Base-by-base conservation (phyloP, 148 eudicot species). In the Chenopodium berlandieri region DNA sequence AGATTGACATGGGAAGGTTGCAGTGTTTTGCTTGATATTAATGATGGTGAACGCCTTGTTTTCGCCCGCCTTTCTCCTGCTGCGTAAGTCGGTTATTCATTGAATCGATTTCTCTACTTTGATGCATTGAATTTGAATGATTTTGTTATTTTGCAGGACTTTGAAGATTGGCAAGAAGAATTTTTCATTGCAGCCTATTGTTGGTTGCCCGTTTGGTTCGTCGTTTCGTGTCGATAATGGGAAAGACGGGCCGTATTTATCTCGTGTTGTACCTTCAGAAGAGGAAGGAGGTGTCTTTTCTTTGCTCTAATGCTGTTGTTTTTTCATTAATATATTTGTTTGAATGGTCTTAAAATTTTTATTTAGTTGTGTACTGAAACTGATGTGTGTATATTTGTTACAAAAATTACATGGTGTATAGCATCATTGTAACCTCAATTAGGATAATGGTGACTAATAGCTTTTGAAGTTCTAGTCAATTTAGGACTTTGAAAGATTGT, bases 1-100 rank as follows among this genome's bases (percentile, higher is more conserved):
- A 83, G 97, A 87, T 82, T 91, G n/a, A 89, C 97, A 13, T 93
- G 94, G 94, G 95, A 94, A 87, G 97, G 99, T 66, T 93, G 99
- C 86, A 96, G 90, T 44, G 99, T 96, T 2, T 83, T 96, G 87
- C 92, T 96, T 30, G 99, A 96, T 80, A 86, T 96, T 27, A 96
- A 96, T 34, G 99, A 96, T 76, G 98, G 98, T 5, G 99, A 96
- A 70, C 92, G 97, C 14, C 84, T 96, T 54, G 90, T 91, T 82
- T 96, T 96, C 46, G 93, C 97, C 27, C 97, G 99, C 71, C 98
- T 96, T 17, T 91, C 94, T 0, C 68, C 92, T 6, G 92, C 80
- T 79, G 90, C 97, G 99, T 96, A 83, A 84, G 90, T 78, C 1
- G 20, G 23, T 17, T 2, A 4, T 37, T 25, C 16, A 22, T 46